Base-by-base conservation (phyloP, 2,329 filamentous ascomycete genomes). In the Colletotrichum musae region DNA sequence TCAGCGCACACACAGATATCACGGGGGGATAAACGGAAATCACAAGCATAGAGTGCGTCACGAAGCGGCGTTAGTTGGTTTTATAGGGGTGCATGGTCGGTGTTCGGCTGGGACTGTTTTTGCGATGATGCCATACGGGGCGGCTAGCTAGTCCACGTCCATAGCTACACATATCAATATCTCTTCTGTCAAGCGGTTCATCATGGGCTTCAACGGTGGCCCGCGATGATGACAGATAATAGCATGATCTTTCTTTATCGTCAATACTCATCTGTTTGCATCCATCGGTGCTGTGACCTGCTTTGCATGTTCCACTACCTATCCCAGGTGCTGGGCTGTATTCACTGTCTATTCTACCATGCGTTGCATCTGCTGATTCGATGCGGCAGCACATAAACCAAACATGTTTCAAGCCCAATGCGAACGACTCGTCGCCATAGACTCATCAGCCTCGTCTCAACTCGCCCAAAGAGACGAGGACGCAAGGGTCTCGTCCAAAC, bases 81-180 rank as follows among this genome's bases (percentile, higher is more conserved):
- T 70, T 66, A 60, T 52, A 57, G 60, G 58, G 57, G 43, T 70
- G 67, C 67, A 70, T 70, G 63, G 67, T 56, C 57, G 67, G 67
- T 67, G 67, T 70, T 70, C 48, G 56, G 48, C 65, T 58, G 60
- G 69, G 65, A 71, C 60, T 57, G 57, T 69, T 70, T 64, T 69
- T 51, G 66, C 69, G 65, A 69, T 64, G 65, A 69, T 61, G 68
- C 64, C 68, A 64, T 64, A 6, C 58, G 36, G 67, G 64, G 58
- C 68, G 64, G 68, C 69, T 70, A 70, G 67, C 67, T 67, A 70
- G 67, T 67, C 62, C 62, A 67, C 56, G 67, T 57, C 67, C 51
- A 67, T 70, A 66, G 67, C 63, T 67, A 67, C 51, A 61, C 26
- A 69, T 61, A 65, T 66, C 62, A 61, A 61, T 57, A 32, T 52